These are phyloP conservation scores for Penicillium sp. DNA, from an alignment of 2,329 filamentous ascomycete genomes.

Conservation along the genomic window DNA sequence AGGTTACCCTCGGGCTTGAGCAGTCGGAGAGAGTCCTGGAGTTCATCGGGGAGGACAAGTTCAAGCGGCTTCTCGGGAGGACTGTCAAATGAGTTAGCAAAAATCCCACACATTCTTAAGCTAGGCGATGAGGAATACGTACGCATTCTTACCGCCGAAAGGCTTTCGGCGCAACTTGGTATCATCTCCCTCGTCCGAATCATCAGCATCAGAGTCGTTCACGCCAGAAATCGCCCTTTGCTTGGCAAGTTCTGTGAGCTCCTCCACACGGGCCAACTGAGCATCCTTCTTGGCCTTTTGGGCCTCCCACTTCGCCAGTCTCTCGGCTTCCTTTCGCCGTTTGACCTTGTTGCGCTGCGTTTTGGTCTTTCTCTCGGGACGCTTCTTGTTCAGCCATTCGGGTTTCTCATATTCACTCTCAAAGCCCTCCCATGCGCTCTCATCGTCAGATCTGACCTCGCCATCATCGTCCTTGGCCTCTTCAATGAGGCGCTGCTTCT, in stretches of 20 bases:
- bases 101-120: not conserved
- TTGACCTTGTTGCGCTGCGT: constrained; percentile 86
- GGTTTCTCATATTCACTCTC: constrained; percentile 77
- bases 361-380: constrained; percentile 82
- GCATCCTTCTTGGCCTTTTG: constrained; percentile 73
- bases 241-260: constrained; percentile 61
- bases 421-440: constrained; percentile 88
- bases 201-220: constrained; percentile 40
- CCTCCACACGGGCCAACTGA: constrained; percentile 72
- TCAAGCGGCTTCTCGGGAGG: constrained; percentile 77
- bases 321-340: constrained; percentile 85
- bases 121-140: constrained; percentile 29
- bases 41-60: constrained; percentile 78
- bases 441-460: constrained; percentile 77
- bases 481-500: constrained; percentile 69
- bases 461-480: constrained; percentile 77
- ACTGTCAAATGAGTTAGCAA: constrained; percentile 32
- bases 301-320: constrained; percentile 73
- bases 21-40: constrained; percentile 78
- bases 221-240: constrained; percentile 55
- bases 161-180: constrained; percentile 69
- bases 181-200: constrained; percentile 62
- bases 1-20: constrained; percentile 96
- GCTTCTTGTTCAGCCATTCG: constrained; percentile 71
- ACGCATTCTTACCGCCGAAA: constrained; percentile 66